Percentiles rank a stretch among this genome's conserved stretches.
Evolutionary conservation across 2,329 filamentous ascomycete species (phyloP).

Genomic region (Cadophora malorum): DNA sequence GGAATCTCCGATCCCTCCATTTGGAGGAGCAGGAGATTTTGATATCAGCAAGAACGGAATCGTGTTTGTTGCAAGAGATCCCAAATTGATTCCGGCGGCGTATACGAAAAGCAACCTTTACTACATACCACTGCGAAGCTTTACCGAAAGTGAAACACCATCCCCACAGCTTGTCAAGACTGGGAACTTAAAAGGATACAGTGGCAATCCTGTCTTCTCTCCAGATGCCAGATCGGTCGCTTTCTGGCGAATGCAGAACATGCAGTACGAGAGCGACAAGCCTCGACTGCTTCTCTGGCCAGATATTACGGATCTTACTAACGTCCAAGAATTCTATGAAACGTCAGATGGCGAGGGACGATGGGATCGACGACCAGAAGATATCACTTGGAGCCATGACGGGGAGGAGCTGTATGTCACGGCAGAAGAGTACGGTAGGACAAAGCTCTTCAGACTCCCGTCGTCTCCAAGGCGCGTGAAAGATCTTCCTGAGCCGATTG

Average conservation of each 20-base stretch:
- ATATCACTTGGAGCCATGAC: constrained; percentile 62
- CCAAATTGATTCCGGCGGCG: constrained; percentile 71
- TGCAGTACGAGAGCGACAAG: constrained; percentile 83
- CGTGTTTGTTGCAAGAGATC: constrained; percentile 78
- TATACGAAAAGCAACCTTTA: constrained; percentile 87
- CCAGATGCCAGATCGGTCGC: constrained; percentile 72
- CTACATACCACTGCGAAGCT: constrained; percentile 68
- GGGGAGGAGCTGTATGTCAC: constrained; percentile 72
- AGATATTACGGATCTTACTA: constrained; percentile 62
- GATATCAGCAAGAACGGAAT: constrained; percentile 72
- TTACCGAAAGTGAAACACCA: constrained; percentile 58
- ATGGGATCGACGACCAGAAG: constrained; percentile 66
- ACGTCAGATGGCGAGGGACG: constrained; percentile 66
- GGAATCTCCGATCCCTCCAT: constrained; percentile 75
- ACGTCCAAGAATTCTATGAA: constrained; percentile 67
- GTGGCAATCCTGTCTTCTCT: constrained; percentile 73
- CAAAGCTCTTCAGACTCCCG: constrained; percentile 67
- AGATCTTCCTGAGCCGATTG: constrained; percentile 56
- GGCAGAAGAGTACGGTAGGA: constrained; percentile 72
- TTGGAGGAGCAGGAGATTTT: constrained; percentile 82
- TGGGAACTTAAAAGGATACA: constrained; percentile 67
- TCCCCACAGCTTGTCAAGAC: constrained; percentile 61
- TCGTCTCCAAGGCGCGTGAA: constrained; percentile 57
- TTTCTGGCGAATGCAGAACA: constrained; percentile 79
- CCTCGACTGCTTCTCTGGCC: constrained; percentile 69